Evolutionary conservation across 2,329 filamentous ascomycete genomes (phyloP).

Genomic region (Nannizzia gypsea): DNA sequence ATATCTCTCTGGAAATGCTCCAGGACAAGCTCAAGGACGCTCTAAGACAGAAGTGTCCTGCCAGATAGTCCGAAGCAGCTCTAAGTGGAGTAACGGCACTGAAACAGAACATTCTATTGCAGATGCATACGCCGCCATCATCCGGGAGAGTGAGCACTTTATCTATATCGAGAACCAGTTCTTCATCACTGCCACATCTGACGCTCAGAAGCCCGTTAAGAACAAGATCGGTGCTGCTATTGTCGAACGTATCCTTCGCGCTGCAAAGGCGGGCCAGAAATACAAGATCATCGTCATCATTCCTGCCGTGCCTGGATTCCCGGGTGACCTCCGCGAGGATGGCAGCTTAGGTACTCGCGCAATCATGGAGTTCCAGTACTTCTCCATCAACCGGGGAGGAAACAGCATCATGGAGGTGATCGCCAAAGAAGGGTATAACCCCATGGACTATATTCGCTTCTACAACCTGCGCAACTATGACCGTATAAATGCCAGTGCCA

Average conservation of each 20-base stretch:
- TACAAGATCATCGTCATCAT: conserved; percentile 87
- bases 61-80: conserved; percentile 83
- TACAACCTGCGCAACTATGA: conserved; percentile 94
- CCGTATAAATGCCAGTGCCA: conserved; percentile 70
- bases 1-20: conserved; percentile 14
- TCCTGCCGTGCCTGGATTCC: conserved; percentile 85
- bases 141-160: conserved; percentile 66
- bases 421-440: conserved; percentile 60
- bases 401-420: conserved; percentile 82
- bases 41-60: conserved; percentile 27
- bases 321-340: conserved; percentile 73
- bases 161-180: conserved; percentile 99
- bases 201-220: conserved; percentile 62
- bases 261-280: conserved; percentile 69
- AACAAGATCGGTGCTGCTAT: conserved; percentile 83
- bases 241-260: conserved; percentile 75
- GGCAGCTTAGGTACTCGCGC: conserved; percentile 77
- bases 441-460: conserved; percentile 71
- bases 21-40: conserved; percentile 15
- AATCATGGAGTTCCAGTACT: conserved; percentile 99
- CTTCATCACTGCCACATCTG: conserved; percentile 88
- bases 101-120: conserved; percentile 65
- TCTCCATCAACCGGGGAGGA: conserved; percentile 82
- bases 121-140: conserved; percentile 76
- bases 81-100: conserved; percentile 50